Base-by-base conservation (phyloP, 2,329 filamentous ascomycete genomes). In the Neopestalotiopsis sp. region DNA sequence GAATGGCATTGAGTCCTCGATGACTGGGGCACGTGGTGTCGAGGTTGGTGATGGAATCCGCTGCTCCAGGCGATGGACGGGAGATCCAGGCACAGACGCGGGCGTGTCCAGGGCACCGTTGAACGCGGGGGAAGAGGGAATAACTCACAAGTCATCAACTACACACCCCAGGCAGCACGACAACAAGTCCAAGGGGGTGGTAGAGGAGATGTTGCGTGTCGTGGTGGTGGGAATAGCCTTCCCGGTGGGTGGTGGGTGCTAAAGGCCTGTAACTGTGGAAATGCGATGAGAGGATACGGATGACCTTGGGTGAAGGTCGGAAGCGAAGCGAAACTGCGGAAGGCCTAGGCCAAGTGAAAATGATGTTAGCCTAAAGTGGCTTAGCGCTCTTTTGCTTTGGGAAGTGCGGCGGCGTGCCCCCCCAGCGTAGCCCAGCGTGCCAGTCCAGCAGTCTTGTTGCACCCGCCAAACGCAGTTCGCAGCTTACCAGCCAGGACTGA, bases 61-160 rank as follows among this genome's bases (percentile, higher is more conserved):
- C 71, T 71, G 74, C 75, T 72, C 75, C 72, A 52, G 45, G 73
- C 75, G 72, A 73, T 71, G 71, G 72, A 70, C 30, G 52, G 60
- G 59, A 69, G 70, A 72, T 72, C 72, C 72, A 71, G 71, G 72
- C 68, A 65, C 52, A 49, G 28, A 40, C 52, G 64, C 70, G 74
- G 78, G 76, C 75, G 74, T 76, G 68, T 75, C 64, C 40, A 71
- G 71, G 67, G 72, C 67, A 67, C 40, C 14, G 70, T 69, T 64
- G 71, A 71, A 67, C 60, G 73, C 49, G 67, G 67, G 57, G 61
- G 69, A 62, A 28, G 69, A 70, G 70, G 71, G 68, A 68, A 72
- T 67, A 67, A 79, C 77, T 79, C 78, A 79, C 77, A 70, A 75
- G 73, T 76, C 75, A 78, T 79, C 74, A 75, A 79, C 71, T 71